phyloP scores from a whole-genome alignment of 176 grass and related monocot genomes.

The Juncus effusus region DNA sequence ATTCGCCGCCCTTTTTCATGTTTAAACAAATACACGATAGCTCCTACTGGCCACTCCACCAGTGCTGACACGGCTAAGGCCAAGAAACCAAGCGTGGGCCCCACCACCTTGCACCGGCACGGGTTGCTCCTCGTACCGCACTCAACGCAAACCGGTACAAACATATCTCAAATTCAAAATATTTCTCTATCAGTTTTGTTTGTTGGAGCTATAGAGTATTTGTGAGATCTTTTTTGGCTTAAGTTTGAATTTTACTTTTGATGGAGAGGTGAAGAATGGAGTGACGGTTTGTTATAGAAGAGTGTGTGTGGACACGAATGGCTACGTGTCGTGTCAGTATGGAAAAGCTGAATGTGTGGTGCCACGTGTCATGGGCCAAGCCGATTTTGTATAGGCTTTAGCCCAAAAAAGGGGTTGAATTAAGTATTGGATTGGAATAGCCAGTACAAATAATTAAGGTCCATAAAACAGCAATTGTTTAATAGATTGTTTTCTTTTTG shows the following conservation, averaged over 20 bases:
- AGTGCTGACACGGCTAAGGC: constrained; percentile 63
- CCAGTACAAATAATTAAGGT: no score
- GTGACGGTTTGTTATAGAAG: background rate
- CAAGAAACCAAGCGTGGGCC: constrained; percentile 79
- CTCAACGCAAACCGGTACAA: constrained; percentile 55
- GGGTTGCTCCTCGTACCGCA: constrained; percentile 91
- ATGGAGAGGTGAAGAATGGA: background rate
- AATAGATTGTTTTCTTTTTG: no score
- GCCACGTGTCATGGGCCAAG: background rate
- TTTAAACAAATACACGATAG: constrained; percentile 73
- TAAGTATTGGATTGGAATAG: no score
- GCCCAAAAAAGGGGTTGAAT: no score
- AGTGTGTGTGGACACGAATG: background rate
- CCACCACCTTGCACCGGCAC: constrained; percentile 82
- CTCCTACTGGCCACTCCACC: constrained; percentile 77
- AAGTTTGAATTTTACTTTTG: no score
- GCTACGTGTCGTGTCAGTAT: no score
- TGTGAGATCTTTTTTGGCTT: background rate
- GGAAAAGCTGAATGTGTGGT: no score
- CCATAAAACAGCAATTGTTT: no score
- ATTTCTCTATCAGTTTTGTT: no score
- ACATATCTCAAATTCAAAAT: background rate
- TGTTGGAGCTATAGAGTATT: no score
- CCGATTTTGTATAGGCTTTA: no score
- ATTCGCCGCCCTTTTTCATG: constrained; percentile 86